Base-by-base conservation (phyloP, 1,284 basidiomycete genomes). In the Rhodotorula sp. region DNA sequence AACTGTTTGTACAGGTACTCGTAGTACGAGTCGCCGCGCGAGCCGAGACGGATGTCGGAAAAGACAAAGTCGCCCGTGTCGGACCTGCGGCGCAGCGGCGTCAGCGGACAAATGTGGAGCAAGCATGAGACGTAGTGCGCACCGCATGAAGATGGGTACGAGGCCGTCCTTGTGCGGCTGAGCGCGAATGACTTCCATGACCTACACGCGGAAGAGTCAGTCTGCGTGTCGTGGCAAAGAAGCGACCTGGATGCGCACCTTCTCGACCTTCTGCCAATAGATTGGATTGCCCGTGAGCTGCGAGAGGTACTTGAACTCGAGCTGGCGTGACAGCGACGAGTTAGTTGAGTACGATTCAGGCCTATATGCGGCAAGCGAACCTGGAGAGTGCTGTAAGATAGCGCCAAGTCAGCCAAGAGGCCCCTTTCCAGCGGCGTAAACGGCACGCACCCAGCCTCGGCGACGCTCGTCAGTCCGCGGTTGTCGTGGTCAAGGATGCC, bases 1-100 rank as follows among this genome's bases (percentile, higher is more conserved):
- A 81, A 85, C 77, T 67, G 64, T 63, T 71, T 72, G n/a, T 42
- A 16, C 25, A 73, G 49, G 61, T 69, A 75, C 71, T 91, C 95
- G 80, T 97, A 98, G 83, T 90, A 97, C 8, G 92, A 95, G 82
- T 98, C 95, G 34, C 91, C 95, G 45, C 95, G 87, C 23, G 93
- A 95, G 14, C 95, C 95, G 21, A 97, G 86, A 14, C 95, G 88
- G 72, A 98, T 91, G 52, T 90, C 88, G 27, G 90, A 89, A 16
- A 87, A 70, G 65, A 77, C 48, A 54, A 74, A 70, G 34, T 17
- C 46, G 41, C 71, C 67, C 2, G 64, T 67, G 49, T 68, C 41
- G 49, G 76, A 59, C 61, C 60, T 69, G 61, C 1, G 17, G 25
- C 45, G 34, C 17, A 27, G 2, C 3, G n/a, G 16, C 10, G 42